Base-by-base conservation (phyloP, 352 stramenopile species). In the Pythium myriotylum region DNA sequence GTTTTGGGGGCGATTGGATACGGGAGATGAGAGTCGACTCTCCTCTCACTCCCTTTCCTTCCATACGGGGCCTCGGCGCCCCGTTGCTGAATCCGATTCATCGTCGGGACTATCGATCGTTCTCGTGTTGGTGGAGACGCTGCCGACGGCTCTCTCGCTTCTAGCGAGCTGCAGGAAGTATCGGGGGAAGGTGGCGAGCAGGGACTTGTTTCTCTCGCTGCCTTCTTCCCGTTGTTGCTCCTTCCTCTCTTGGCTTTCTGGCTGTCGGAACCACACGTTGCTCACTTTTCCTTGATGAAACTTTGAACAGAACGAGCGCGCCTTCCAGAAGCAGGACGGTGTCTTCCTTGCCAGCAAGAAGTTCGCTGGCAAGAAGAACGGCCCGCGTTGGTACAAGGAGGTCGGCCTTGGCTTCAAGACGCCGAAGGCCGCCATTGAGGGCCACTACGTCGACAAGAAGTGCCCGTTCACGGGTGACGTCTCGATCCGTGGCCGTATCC, bases 371-470 rank as follows among this genome's bases (percentile, higher is more conserved):
- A 94, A 97, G 72, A 98, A 98, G 89, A 92, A 94, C 55, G 88
- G 93, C 62, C 96, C 97, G 67, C 94, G 97, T 54, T 99, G 96
- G 75, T 95, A 96, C 62, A 98, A 98, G 79, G 96, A 96, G 70
- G 92, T 99, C 66, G 97, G 97, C 64, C 92, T 99, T 59, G 97
- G 97, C 64, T 99, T 99, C 90, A 99, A 99, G 91, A 99, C 97
- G 53, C 97, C 97, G 51, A 98, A 98, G 81, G 72, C 81, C 40
- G 97, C 96, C 66, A 98, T 91, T 49, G 77, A 90, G 64, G 96
- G 95, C 70, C 97, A 87, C 73, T 99, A 99, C 81, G 92, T 99
- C 41, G 97, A 99, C 93, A 99, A 99, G 89, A 99, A 99, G 91
- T 99, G 97, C 86, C 97, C 97, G 59, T 99, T 99, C 91, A 99